Percentiles rank a stretch among this genome's conserved stretches.
Conservation (phyloP, 2,329 filamentous ascomycete species). For the Arthrinium phaeospermum region DNA sequence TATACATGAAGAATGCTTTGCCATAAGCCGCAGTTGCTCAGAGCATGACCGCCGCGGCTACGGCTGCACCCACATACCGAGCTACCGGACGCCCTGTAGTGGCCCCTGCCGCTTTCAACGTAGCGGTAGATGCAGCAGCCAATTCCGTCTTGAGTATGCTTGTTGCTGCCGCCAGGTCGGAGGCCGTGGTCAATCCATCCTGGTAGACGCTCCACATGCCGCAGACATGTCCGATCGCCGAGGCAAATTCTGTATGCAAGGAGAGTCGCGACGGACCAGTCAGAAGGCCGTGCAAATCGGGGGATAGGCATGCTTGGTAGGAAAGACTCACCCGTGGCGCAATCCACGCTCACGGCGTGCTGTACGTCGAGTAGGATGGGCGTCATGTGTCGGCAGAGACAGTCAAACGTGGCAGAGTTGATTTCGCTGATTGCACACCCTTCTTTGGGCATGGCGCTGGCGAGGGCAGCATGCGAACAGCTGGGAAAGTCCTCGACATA, state of each 20-base stretch:
- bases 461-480: neutral
- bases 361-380: neutral
- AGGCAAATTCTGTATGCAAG: neutral
- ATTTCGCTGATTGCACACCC: neutral
- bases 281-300: neutral
- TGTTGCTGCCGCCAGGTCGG: neutral
- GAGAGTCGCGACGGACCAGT: neutral
- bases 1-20: neutral
- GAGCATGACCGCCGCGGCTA: neutral
- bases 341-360: neutral
- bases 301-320: too few species aligned
- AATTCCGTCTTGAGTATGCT: neutral
- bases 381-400: conserved; percentile 6
- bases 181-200: neutral
- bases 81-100: neutral
- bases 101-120: neutral
- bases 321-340: neutral
- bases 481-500: neutral
- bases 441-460: neutral
- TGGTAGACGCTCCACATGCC: neutral
- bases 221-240: neutral
- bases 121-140: neutral
- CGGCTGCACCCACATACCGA: neutral
- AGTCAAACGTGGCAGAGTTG: neutral
- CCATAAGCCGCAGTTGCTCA: neutral